Percentiles rank a stretch among this genome's conserved stretches.
Conservation (phyloP, 2,329 filamentous ascomycete genomes). For the Cytospora piceae region DNA sequence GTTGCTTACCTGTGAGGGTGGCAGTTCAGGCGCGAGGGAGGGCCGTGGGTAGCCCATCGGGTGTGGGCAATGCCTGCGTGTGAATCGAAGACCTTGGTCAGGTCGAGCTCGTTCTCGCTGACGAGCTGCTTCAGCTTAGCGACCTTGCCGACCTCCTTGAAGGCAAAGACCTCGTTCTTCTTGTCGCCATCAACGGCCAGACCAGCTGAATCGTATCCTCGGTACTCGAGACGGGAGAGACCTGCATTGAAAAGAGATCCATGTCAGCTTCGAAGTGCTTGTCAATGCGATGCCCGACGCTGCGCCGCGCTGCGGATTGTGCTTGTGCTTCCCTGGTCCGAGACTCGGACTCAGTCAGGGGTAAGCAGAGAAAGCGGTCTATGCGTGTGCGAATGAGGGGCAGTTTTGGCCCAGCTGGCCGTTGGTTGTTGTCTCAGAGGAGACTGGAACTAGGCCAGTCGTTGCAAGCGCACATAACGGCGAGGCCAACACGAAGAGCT, state of each 20-base stretch:
- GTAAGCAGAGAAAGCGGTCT: conserved; percentile 9
- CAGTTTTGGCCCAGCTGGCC: neutral
- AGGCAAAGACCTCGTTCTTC: conserved; percentile 96
- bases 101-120: conserved; percentile 78
- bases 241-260: conserved; percentile 54
- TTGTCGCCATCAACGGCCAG: conserved; percentile 96
- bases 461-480: conserved; percentile 17
- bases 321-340: neutral
- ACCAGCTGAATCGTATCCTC: conserved; percentile 97
- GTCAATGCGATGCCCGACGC: neutral
- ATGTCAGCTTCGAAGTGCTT: conserved; percentile 36
- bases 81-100: conserved; percentile 93
- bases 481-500: conserved; percentile 10
- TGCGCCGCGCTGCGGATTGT: neutral
- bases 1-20: conserved; percentile 87
- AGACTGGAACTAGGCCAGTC: conserved; percentile 16
- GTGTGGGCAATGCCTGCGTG: conserved; percentile 99
- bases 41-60: conserved; percentile 96
- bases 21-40: conserved; percentile 93
- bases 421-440: conserved; percentile 5
- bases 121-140: conserved; percentile 94
- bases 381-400: neutral
- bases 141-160: conserved; percentile 99
- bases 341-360: conserved; percentile 10
- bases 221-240: conserved; percentile 94